Evolutionary conservation across 1,284 basidiomycete species (phyloP).

Genomic region (Apiotrichum brassicae): DNA sequence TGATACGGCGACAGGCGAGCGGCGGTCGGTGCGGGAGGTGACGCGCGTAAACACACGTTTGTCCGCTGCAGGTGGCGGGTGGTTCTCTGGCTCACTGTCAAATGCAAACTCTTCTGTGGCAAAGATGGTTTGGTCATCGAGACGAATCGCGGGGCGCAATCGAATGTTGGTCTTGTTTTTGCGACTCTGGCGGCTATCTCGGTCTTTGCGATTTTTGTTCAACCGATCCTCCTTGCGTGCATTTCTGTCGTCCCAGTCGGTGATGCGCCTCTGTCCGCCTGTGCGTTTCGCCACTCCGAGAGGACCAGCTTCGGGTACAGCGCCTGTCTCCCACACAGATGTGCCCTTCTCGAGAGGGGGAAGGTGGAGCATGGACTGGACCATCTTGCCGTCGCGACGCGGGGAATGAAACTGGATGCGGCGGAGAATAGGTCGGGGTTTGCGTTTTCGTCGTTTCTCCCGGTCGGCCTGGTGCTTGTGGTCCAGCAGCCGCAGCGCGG

Average conservation of each 20-base stretch:
- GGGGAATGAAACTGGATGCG: not conserved
- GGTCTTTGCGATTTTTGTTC: too few relatives aligned
- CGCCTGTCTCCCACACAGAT: not conserved
- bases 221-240: too few relatives aligned
- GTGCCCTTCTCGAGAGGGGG: constrained; percentile 12
- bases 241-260: not conserved
- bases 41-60: constrained; percentile 1
- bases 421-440: constrained; percentile 23
- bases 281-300: not conserved
- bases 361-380: constrained; percentile 35
- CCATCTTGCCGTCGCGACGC: not conserved
- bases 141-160: constrained; percentile 32
- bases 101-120: constrained; percentile 38
- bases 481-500: not conserved
- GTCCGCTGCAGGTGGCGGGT: not conserved
- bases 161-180: not conserved
- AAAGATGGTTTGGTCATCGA: constrained; percentile 40
- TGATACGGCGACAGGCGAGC: not conserved
- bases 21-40: not conserved
- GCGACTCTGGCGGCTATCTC: not conserved
- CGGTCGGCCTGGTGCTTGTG: not conserved
- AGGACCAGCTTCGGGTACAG: not conserved
- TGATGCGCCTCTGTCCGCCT: not conserved
- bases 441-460: constrained; percentile 1
- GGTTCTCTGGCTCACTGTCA: constrained; percentile 14